Base-by-base conservation (phyloP, 2,329 filamentous ascomycete species). In the Fusarium sp. region DNA sequence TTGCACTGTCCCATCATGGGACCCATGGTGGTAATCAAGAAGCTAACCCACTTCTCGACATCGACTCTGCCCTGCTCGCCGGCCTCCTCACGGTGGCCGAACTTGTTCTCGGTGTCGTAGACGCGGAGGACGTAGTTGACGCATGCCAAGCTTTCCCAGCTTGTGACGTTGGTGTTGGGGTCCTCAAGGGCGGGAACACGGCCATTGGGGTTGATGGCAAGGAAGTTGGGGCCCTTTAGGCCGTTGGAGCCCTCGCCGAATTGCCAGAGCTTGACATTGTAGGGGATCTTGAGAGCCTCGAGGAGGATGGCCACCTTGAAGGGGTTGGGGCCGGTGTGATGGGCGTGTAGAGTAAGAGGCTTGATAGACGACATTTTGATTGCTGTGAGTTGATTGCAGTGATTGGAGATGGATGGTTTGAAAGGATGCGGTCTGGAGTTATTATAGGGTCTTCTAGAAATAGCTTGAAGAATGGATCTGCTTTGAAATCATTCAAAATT, bases 121-220 rank as follows among this genome's bases (percentile, higher is more conserved):
- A 57, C 52, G 3, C 70, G 59, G 0, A 72, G 45, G 3, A 75
- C 53, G 34, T 75, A 76, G 32, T 73, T 62, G n/a, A 75, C 45
- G 8, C 73, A 73, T 8, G 72, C 66, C 8, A 70, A 42, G 8
- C 62, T 70, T 38, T 74, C 71, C 59, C 63, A 81, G 6, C 81
- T 69, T 1, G 75, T 77, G 10, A 80, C 49, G 14, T 64, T 71
- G 1, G 71, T 77, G 65, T 79, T 80, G 4, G 78, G 79, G 27
- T 81, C 79, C 18, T 72, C 54, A 18, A 79, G 69, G 1, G 75
- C 72, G 0, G 78, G 78, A 3, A 78, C 56, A 2, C 78, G 77
- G 11, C 78, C 77, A 40, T 80, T 80, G 4, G 78, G 76, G 46
- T 79, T 79, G 58, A 79, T 50, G 22, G 63, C 46, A 2, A 66